phyloP scores from a whole-genome alignment of 2,329 filamentous ascomycete genomes.

The Camillea tinctor region DNA sequence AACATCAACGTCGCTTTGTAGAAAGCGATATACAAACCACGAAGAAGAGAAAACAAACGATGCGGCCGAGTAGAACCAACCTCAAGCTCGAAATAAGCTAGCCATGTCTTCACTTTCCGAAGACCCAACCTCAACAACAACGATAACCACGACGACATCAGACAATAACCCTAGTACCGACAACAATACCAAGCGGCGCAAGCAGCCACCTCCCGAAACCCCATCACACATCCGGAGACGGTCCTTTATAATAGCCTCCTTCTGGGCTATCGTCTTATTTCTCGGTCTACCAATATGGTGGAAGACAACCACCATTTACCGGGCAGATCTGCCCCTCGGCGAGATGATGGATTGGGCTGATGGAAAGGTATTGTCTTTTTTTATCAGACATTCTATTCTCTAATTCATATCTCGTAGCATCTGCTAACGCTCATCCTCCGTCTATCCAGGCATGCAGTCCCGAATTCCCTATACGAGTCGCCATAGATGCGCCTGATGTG shows the following conservation, averaged over 20 bases:
- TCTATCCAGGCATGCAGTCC: slow-evolving; percentile 72
- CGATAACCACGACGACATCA: background rate
- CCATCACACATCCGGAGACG: slow-evolving; percentile 67
- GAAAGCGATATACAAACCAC: too few species aligned
- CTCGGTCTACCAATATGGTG: slow-evolving; percentile 94
- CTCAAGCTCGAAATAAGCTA: background rate
- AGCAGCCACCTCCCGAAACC: slow-evolving; percentile 74
- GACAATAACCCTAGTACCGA: slow-evolving; percentile 4
- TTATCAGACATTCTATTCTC: background rate
- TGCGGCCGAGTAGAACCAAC: background rate
- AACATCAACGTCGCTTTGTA: too few species aligned
- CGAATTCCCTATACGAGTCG: slow-evolving; percentile 82
- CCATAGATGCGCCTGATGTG: slow-evolving; percentile 68
- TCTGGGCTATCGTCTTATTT: slow-evolving; percentile 82
- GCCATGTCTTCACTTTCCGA: background rate
- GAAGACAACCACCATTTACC: slow-evolving; percentile 88
- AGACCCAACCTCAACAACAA: background rate
- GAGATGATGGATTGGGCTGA: slow-evolving; percentile 91
- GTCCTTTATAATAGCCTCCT: slow-evolving; percentile 75
- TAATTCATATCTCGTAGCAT: background rate
- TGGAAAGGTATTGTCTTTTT: slow-evolving; percentile 64
- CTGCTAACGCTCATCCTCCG: slow-evolving; percentile 4
- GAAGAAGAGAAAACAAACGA: background rate
- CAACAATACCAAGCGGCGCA: slow-evolving; percentile 24
- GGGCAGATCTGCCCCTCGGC: slow-evolving; percentile 77